Conservation (phyloP, 2,329 filamentous ascomycete species). For the Stenocarpella maydis region DNA sequence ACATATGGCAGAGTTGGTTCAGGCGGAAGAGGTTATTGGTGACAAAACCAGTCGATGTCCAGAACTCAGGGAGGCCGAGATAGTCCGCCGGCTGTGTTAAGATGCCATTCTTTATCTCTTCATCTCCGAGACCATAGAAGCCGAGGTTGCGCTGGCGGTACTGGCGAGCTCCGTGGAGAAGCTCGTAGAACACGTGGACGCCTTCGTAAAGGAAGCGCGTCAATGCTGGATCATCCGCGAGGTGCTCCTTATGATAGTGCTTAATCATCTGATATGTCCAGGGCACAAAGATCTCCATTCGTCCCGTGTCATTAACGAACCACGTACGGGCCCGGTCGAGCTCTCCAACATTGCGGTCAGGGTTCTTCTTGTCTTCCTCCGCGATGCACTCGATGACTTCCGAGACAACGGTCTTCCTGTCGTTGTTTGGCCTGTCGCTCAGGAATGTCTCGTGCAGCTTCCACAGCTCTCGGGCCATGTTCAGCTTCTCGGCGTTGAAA, state of each 20-base stretch:
- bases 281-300: constrained; percentile 77
- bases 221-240: constrained; percentile 62
- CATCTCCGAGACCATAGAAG: constrained; percentile 76
- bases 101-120: constrained; percentile 72
- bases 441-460: constrained; percentile 77
- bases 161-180: constrained; percentile 71
- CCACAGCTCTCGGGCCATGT: constrained; percentile 82
- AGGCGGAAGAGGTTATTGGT: constrained; percentile 69
- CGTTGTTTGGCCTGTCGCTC: constrained; percentile 63
- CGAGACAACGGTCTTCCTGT: constrained; percentile 75
- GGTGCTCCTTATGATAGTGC: constrained; percentile 70
- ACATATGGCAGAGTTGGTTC: constrained; percentile 64
- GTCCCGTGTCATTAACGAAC: constrained; percentile 80
- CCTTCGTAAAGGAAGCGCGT: constrained; percentile 73
- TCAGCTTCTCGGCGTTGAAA: constrained; percentile 90
- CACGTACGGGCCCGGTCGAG: constrained; percentile 84
- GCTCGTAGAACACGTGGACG: constrained; percentile 69
- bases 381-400: constrained; percentile 80
- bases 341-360: constrained; percentile 71
- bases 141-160: constrained; percentile 77
- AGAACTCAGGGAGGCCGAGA: constrained; percentile 77
- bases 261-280: constrained; percentile 83
- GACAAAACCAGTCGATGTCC: constrained; percentile 77
- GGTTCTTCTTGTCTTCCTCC: constrained; percentile 76
- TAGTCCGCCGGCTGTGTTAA: constrained; percentile 64